Base-by-base conservation (phyloP, 1,139 yeast genomes). In the Candida smagusa region DNA sequence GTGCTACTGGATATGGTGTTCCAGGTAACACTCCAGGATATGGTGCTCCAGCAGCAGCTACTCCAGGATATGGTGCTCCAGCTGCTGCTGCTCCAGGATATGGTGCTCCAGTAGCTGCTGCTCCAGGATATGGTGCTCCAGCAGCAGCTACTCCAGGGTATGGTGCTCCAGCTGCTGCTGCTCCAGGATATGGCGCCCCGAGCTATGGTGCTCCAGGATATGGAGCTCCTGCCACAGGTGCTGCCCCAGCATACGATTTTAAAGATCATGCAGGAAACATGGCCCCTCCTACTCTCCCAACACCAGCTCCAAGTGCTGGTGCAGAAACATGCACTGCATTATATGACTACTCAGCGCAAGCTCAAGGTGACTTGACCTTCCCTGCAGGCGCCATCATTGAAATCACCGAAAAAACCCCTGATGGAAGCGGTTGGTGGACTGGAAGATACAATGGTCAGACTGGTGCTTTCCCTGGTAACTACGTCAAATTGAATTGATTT, bases 371-470 rank as follows among this genome's bases (percentile, higher is more conserved):
- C 56, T 73, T 92, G 54, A 65, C 84, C 12, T 85, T 92, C 65
- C 76, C 81, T 28, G 96, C 96, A 0, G 97, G 97, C 13, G 87
- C 92, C 7, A 75, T 80, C 27, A 89, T 92, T 50, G 89, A 87
- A 52, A 72, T 92, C 41, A 76, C 89, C 6, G 87, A 88, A 56
- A 81, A 86, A 52, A 84, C 95, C 2, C 73, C 79, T 0, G 96
- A 89, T 56, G 74, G 81, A 38, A 88, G 88, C 53, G 97, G 96
- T 3, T 92, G 98, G 98, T 92, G 98, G 98, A 87, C 96, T 1
- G 98, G 98, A n/a, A 68, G 73, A 38, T 68, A 77, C 49, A 87
- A 89, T 52, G 97, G 97, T 8, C 83, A 74, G 44, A 81, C 82
- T 39, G 98, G 98, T 38, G 86, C 82, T 6, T 92, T 92, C 70